Evolutionary conservation across 768 basidiomycete genomes (phyloP).

Genomic region (Boletus speciosus): DNA sequence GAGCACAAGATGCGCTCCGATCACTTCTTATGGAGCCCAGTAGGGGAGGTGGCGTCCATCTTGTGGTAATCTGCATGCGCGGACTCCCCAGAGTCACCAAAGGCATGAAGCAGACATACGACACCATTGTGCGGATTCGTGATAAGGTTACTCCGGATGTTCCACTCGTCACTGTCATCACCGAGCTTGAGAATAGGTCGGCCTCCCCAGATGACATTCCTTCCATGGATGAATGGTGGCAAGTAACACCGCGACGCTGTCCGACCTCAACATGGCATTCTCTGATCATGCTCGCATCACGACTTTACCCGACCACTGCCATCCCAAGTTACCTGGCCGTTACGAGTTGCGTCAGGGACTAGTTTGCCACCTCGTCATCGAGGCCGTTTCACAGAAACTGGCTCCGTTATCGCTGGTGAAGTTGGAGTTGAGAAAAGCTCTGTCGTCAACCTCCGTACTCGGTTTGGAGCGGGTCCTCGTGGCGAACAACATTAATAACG

Average conservation of each 20-base stretch:
- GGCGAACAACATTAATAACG: conserved; percentile 10
- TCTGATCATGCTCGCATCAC: conserved; percentile 25
- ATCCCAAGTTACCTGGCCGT: conserved; percentile 20
- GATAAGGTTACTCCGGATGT: conserved; percentile 14
- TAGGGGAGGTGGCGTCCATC: conserved; percentile 20
- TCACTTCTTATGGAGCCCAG: conserved; percentile 22
- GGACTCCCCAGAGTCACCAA: conserved; percentile 23
- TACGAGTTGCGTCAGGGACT: conserved; percentile 13
- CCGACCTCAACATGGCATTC: conserved; percentile 30
- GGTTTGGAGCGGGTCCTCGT: conserved; percentile 20
- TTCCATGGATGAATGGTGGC: conserved; percentile 41
- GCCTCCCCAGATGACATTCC: conserved; percentile 3
- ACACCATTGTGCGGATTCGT: conserved; percentile 19
- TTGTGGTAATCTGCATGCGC: conserved; percentile 27
- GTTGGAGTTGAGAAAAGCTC: conserved; percentile 30
- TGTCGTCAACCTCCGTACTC: conserved; percentile 23
- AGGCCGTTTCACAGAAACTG: conserved; percentile 16
- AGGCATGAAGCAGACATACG: conserved; percentile 28
- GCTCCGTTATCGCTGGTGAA: conserved; percentile 24
- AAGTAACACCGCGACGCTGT: conserved; percentile 28
- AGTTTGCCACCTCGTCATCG: conserved; percentile 12
- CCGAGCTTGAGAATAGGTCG: conserved; percentile 33
- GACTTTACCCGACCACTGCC: conserved; percentile 17
- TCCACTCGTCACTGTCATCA: conserved; percentile 27
- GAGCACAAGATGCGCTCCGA: conserved; percentile 24